Percentiles rank a stretch among this genome's conserved stretches.
These are phyloP conservation scores for Termitomyces sp. DNA, from an alignment of 768 basidiomycete genomes.

Conservation along the genomic window DNA sequence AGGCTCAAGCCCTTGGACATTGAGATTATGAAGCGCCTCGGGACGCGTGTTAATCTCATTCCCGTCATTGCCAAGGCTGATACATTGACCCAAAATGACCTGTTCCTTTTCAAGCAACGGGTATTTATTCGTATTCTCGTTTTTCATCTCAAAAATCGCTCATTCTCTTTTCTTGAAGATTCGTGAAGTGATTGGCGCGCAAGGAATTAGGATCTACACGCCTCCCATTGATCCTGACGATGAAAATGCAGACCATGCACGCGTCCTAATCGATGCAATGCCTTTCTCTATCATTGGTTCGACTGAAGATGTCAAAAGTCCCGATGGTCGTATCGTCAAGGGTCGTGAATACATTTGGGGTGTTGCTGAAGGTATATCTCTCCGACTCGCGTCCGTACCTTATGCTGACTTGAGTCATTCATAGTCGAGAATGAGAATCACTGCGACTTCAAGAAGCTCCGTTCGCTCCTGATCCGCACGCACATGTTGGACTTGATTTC, in stretches of 20 bases:
- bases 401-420: not conserved
- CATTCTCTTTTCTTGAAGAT: slow-evolving; percentile 40
- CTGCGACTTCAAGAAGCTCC: slow-evolving; percentile 98
- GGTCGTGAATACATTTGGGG: slow-evolving; percentile 99
- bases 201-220: slow-evolving; percentile 92
- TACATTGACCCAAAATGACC: slow-evolving; percentile 91
- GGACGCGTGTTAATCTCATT: slow-evolving; percentile 96
- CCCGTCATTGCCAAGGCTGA: slow-evolving; percentile 98
- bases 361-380: slow-evolving; percentile 86
- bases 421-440: slow-evolving; percentile 98
- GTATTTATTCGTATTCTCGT: slow-evolving; percentile 41
- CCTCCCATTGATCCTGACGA: slow-evolving; percentile 91
- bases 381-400: not conserved
- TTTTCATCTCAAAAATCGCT: slow-evolving; percentile 6
- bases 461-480: slow-evolving; percentile 91
- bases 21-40: slow-evolving; percentile 99
- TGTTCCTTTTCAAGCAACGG: slow-evolving; percentile 88
- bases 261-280: slow-evolving; percentile 83
- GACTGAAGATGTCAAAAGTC: slow-evolving; percentile 88
- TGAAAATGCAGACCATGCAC: slow-evolving; percentile 82
- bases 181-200: slow-evolving; percentile 84
- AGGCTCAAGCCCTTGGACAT: slow-evolving; percentile 97
- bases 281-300: slow-evolving; percentile 99
- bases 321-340: slow-evolving; percentile 90
- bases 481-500: slow-evolving; percentile 98